phyloP scores from a whole-genome alignment of 2,329 filamentous ascomycete species.

The Didymella pinodella region DNA sequence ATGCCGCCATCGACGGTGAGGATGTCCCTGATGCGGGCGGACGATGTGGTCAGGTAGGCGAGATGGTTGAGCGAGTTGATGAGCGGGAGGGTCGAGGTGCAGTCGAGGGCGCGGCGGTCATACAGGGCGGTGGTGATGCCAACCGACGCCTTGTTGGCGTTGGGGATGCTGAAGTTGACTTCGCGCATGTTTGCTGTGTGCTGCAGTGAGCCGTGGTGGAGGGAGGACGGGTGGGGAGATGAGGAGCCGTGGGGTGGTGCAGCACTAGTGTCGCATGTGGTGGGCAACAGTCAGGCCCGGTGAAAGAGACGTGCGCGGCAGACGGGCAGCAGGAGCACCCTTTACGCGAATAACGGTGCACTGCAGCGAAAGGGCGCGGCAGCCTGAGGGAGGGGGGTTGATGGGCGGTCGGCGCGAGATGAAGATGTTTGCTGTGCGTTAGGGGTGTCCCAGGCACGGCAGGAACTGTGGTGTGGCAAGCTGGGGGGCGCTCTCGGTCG shows the following conservation, averaged over 20 bases:
- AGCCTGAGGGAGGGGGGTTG: slow-evolving; percentile 10
- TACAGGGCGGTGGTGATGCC: slow-evolving; percentile 98
- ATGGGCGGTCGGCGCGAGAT: slow-evolving; percentile 36
- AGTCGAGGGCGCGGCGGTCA: slow-evolving; percentile 95
- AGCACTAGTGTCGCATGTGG: slow-evolving; percentile 47
- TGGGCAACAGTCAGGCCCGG: slow-evolving; percentile 27
- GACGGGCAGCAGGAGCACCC: slow-evolving; percentile 19
- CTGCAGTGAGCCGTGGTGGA: slow-evolving; percentile 25
- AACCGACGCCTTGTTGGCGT: slow-evolving; percentile 98
- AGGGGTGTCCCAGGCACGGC: slow-evolving; percentile 41
- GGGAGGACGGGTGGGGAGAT: slow-evolving; percentile 9
- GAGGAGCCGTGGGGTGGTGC: slow-evolving; percentile 38
- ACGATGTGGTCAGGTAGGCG: slow-evolving; percentile 97
- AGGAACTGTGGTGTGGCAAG: slow-evolving; percentile 23
- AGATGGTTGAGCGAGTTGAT: slow-evolving; percentile 99
- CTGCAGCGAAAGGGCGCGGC: slow-evolving; percentile 8
- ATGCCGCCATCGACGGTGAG: slow-evolving; percentile 98
- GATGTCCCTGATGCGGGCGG: slow-evolving; percentile 95
- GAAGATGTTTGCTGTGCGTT: slow-evolving; percentile 45
- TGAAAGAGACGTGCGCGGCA: slow-evolving; percentile 18
- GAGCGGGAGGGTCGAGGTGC: slow-evolving; percentile 94
- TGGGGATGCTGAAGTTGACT: slow-evolving; percentile 99
- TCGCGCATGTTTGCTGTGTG: slow-evolving; percentile 80
- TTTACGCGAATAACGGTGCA: slow-evolving; percentile 10
- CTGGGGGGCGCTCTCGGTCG: slow-evolving; percentile 12